phyloP scores from a whole-genome alignment of 768 basidiomycete species.

The Pisolithus tinctorius region DNA sequence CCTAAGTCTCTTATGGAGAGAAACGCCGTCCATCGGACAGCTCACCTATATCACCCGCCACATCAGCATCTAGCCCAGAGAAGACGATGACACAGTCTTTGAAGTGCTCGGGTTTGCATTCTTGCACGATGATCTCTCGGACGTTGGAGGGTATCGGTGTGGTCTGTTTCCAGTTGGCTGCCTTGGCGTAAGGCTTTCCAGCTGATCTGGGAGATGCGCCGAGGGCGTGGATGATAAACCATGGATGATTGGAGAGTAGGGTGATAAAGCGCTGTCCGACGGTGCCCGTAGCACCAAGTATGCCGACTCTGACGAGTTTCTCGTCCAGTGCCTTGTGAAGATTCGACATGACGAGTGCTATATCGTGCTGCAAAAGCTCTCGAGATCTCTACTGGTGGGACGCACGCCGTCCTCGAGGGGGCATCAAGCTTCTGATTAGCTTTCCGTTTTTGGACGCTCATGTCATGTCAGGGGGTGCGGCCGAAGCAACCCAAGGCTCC shows the following conservation, averaged over 20 bases:
- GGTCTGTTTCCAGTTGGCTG: slow-evolving; percentile 84
- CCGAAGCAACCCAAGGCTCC: no score
- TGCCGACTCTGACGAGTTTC: slow-evolving; percentile 48
- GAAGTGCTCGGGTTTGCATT: slow-evolving; percentile 76
- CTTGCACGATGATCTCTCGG: slow-evolving; percentile 50
- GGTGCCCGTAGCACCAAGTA: slow-evolving; percentile 87
- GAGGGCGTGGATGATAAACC: slow-evolving; percentile 79
- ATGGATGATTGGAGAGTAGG: slow-evolving; percentile 82
- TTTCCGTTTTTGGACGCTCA: neutral
- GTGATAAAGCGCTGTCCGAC: slow-evolving; percentile 95
- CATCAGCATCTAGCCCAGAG: slow-evolving; percentile 93
- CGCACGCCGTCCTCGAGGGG: neutral
- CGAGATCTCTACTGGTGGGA: neutral
- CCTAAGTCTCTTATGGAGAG: neutral
- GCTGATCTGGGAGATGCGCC: slow-evolving; percentile 88
- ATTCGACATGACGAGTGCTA: slow-evolving; percentile 1
- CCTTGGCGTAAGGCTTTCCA: slow-evolving; percentile 69
- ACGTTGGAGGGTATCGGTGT: slow-evolving; percentile 65
- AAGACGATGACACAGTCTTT: slow-evolving; percentile 81
- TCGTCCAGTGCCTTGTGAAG: slow-evolving; percentile 19
- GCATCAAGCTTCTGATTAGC: neutral
- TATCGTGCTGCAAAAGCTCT: neutral
- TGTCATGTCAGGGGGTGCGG: no score
- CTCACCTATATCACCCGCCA: slow-evolving; percentile 89
- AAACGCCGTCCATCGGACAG: neutral